Base-by-base conservation (phyloP, 2,329 filamentous ascomycete genomes). In the Fusarium veterinarium region DNA sequence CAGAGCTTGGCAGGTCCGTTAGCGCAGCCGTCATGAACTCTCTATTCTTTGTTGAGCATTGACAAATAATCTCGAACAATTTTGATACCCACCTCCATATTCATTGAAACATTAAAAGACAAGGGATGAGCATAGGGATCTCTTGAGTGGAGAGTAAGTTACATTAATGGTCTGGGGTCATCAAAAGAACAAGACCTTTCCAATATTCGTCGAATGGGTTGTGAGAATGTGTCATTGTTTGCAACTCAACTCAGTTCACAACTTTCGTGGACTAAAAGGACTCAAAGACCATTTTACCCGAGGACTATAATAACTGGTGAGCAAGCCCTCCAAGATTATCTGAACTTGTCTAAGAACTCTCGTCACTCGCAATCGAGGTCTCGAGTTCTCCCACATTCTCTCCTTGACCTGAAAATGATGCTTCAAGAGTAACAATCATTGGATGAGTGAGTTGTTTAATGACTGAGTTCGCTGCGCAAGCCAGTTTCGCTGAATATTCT, bases 41-140 rank as follows among this genome's bases (percentile, higher is more conserved):
- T 37, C n/a, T 62, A 45, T 46, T 60, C 65, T 68, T 63, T 63
- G 48, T 56, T 60, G n/a, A 52, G 31, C 28, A 25, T 45, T 28
- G 33, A 48, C 52, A 60, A 59, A 61, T 20, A 31, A 31, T 12
- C 12, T 42, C 31, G 45, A 60, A 35, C 23, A 37, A 33, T 35
- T 67, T 35, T 31, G 23, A 56, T 25, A 51, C 44, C 19, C 23
- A 33, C 37, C 42, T 63, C 20, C 20, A 41, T 23, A 19, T n/a
- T 46, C 8, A 19, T 38, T 55, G 30, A 31, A 48, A 57, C 20
- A 48, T 37, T 17, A 35, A 25, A n/a, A 17, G 49, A 51, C 30
- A 60, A 52, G 35, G 25, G 13, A 60, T 45, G 12, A 53, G 19
- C 11, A n/a, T 6, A 28, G 8, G 9, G 17, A 31, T 56, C 30